These are phyloP conservation scores for Datisca glomerata DNA, from an alignment of 306 rosid genomes.

Conservation along the genomic window DNA sequence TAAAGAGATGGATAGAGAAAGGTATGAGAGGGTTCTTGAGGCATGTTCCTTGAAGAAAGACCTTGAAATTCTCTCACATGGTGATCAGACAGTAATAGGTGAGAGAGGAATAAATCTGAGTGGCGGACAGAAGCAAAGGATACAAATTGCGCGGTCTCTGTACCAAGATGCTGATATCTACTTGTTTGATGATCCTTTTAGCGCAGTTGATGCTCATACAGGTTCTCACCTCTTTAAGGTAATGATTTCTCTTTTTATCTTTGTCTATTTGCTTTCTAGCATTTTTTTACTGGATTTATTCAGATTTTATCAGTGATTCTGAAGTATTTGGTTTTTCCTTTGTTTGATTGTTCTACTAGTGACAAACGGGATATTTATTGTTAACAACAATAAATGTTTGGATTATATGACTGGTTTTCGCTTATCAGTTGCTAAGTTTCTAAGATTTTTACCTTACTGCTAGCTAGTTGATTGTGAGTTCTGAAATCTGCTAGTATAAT, in stretches of 20 bases:
- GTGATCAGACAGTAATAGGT: constrained; percentile 79
- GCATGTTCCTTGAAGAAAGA: constrained; percentile 69
- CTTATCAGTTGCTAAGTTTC: no score
- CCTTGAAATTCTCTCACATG: constrained; percentile 56
- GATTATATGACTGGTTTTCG: no score
- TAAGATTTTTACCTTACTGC: no score
- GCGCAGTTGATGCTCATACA: constrained; percentile 94
- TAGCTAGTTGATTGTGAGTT: no score
- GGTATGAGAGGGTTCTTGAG: constrained; percentile 57
- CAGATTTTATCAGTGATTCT: neutral
- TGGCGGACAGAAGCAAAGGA: constrained; percentile 84
- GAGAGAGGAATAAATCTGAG: constrained; percentile 88
- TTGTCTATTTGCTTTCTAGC: neutral
- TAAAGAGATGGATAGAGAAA: constrained; percentile 54
- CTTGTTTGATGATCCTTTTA: constrained; percentile 85
- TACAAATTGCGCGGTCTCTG: constrained; percentile 73
- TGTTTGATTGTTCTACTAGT: no score
- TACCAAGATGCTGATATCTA: constrained; percentile 79
- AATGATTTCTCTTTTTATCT: neutral
- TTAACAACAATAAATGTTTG: no score
- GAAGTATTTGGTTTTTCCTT: no score
- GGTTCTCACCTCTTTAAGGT: constrained; percentile 83
- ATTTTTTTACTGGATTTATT: neutral
- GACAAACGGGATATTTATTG: no score
- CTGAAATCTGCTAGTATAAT: no score